These are phyloP conservation scores for Euptelea pleiosperma DNA, from an alignment of 164 flowering plant genomes.

Conservation along the genomic window DNA sequence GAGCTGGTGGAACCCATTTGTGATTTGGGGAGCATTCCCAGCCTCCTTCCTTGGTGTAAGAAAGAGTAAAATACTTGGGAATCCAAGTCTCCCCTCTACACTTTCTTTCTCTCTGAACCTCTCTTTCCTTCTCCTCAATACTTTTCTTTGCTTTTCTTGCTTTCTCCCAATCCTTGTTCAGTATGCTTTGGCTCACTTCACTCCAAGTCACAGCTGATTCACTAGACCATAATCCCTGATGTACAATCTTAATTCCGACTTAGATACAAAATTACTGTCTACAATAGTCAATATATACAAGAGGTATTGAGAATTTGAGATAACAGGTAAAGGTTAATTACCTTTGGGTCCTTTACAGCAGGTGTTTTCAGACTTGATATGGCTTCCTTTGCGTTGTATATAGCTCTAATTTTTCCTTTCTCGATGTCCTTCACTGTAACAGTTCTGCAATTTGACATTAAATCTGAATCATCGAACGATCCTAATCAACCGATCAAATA, in stretches of 20 bases:
- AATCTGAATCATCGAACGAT: too few relatives aligned
- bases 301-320: too few relatives aligned
- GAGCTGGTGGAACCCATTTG: constrained; percentile 49
- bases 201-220: constrained; percentile 80
- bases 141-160: constrained; percentile 63
- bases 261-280: too few relatives aligned
- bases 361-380: constrained; percentile 59
- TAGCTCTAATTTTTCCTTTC: constrained; percentile 33
- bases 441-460: constrained; percentile 42
- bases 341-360: constrained; percentile 52
- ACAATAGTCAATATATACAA: too few relatives aligned
- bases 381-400: constrained; percentile 61
- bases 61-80: constrained; percentile 63
- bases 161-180: constrained; percentile 63
- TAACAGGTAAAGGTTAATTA: constrained; percentile 21
- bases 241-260: too few relatives aligned
- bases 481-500: too few relatives aligned
- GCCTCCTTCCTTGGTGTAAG: constrained; percentile 37
- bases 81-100: constrained; percentile 47
- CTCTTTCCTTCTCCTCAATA: constrained; percentile 63
- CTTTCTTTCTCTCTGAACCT: constrained; percentile 42
- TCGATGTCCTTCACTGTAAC: constrained; percentile 44
- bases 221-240: constrained; percentile 47
- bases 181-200: constrained; percentile 52
- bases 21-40: constrained; percentile 56